Base-by-base conservation (phyloP, 305 asterid species). In the Fraxinus greggii region DNA sequence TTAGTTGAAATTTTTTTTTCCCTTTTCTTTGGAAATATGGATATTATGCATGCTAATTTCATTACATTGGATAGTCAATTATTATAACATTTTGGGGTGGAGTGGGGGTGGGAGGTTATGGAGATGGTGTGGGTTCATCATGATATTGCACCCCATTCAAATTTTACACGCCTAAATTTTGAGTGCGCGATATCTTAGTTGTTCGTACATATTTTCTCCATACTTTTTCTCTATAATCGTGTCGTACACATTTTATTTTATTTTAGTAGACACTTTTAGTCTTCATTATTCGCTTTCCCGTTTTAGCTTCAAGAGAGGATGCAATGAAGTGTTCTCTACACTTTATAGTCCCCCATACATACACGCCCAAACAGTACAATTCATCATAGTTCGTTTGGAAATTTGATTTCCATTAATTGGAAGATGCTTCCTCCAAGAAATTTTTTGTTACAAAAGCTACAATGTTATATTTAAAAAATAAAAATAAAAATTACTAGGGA, bases 111-210 rank as follows among this genome's bases (percentile, higher is more conserved):
- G 83, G 79, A 59, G 79, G 76, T 54, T 19, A 45, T 82, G 81
- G 87, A 78, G 87, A 86, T 89, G 84, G 87, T 87, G 84, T 87
- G 91, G 88, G 87, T 86, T 88, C 83, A 89, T 89, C 90, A 92
- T 93, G 89, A 95, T 93, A 89, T 87, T 90, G 97, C 97, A 89
- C 92, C 93, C 98, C 98, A 95, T 94, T 92, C 83, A 77, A 77
- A 88, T 85, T 83, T 85, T 89, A 90, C 97, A 92, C 96, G 98
- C 97, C 94, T 91, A 86, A 81, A 81, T 89, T 80, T 91, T 65
- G 89, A 82, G 83, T 81, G 88, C 89, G 89, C 89, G 84, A 28
- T 77, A 70, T 42, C 85, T 81, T 87, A 87, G 88, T 86, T 88
- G 1, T 56, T 67, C 21, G 74, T 67, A 13, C 74, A 28, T 38